Base-by-base conservation (phyloP, 2,329 filamentous ascomycete genomes). In the Penicillium sclerotigenum region DNA sequence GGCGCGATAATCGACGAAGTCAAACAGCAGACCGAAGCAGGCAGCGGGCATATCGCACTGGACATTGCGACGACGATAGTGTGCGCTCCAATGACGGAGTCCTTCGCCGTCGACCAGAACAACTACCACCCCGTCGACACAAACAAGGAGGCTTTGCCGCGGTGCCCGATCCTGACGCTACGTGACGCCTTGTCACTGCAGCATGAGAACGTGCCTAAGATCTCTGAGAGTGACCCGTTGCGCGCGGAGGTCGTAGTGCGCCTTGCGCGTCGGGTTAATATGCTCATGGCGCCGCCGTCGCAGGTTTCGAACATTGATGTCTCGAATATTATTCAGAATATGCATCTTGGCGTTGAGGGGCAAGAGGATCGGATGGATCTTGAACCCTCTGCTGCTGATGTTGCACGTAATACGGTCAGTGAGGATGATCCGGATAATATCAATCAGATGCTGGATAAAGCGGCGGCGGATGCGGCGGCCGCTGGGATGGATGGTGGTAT, bases 191-290 rank as follows among this genome's bases (percentile, higher is more conserved):
- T 80, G 2, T 63, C 65, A 22, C 58, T 75, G 7, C 67, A 71
- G 29, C 73, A 77, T 56, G 69, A 75, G 13, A 70, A 68, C 45
- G 66, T 79, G 1, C 67, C 74, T 14, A 73, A 73, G 38, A 59
- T 75, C 14, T 72, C 75, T 4, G 74, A 78, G 53, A 75, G 72
- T 48, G 76, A 79, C n/a, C 71, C 75, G 2, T 59, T 78, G 1
- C 72, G 71, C 28, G 77, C 77, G 1, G 73, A 78, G 57, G 65
- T 76, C 2, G 63, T 79, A 24, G 76, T 80, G 13, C 76, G 78
- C 1, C 66, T 80, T 18, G 70, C 73, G 55, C 73, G 77, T 9
- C 76, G 77, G 20, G 75, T 80, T 5, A 74, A 77, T 41, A 61
- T 71, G 1, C 70, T 79, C 22, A 65, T 70, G 18, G 67, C 73